Evolutionary conservation across 257 asterid species (phyloP), one percentile per base, ranked within the genome.

Genomic region (Capsicum pubescens): DNA sequence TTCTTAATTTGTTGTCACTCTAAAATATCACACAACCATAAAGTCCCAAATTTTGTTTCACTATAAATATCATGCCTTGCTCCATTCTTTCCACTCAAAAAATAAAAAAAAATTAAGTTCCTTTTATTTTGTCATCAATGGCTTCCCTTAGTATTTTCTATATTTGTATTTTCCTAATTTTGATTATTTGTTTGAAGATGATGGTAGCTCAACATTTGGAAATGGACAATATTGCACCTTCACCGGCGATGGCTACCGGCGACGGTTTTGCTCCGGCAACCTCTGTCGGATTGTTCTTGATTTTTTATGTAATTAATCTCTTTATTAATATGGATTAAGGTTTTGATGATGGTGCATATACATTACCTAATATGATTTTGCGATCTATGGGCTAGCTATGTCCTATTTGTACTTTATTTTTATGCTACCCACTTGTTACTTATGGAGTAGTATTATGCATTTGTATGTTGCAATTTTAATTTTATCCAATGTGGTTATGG

Each of bases 171-270:
- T 7, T 74, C 0, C 19, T 76, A 26, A n/a, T 74, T 48, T n/a
- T 72, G 11, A 12, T 72, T 19, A 17, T 74, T 74, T 8, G 11
- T 21, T 50, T 76, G 81, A 52, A 52, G 61, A 50, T 50, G 81
- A 39, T 12, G 8, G 1, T 69, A 61, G 81, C 81, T 21, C 81
- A 76, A 52, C 14, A 76, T 44, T 21, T 74, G 13, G 81, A 35
- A 12, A 50, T 44, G 5, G 81, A 21, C 21, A 74, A 74, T 26
- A 74, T 50, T 50, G 61, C 81, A 74, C 81, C 61, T 74, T 19
- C 81, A 19, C 81, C 81, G 46, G 58, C 58, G 39, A 6, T 48
- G 59, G 60, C 16, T 21, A 11, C 79, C 79, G 79, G 81, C 60
- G 61, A 21, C 21, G 61, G 81, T 21, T 74, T 74, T 74, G 61